Evolutionary conservation across 768 basidiomycete species (phyloP), one percentile per base, ranked within the genome.

Genomic region (Ramaria sp.): DNA sequence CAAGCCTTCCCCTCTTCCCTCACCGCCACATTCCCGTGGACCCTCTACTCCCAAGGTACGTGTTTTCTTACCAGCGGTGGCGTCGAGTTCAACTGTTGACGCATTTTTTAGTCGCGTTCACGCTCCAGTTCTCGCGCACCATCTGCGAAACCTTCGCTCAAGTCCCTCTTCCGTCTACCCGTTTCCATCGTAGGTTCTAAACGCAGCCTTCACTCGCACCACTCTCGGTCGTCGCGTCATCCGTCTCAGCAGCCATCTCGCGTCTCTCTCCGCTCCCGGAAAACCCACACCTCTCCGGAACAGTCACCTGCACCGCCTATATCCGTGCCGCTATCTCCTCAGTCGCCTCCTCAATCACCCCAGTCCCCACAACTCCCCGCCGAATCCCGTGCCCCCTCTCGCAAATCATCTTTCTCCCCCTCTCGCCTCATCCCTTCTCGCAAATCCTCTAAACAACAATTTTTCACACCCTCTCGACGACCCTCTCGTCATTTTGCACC

Each of bases 381-480:
- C 48, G 17, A 57, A 34, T 27, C 55, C 30, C 19, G 45, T 11
- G 22, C 19, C 12, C 55, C 27, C 7, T 57, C 55, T 34, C 45
- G 55, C 11, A 57, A 57, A 49, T 33, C 55, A n/a, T 57, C 55
- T 19, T 34, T 50, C 19, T 45, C 43, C 19, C 47, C 31, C n/a
- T 48, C 34, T 27, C 47, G 30, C 27, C 33, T 39, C 19, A 34
- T 45, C 13, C 53, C 53, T 15, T 57, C 55, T 11, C 45, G 55
- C 13, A 57, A 57, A 50, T 22, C 55, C 11, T 57, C 55, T 30
- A 57, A 50, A 34, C 47, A 30, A 24, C 55, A 49, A 15, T 34
- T 57, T 27, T 57, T 57, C 46, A 48, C 45, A 34, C 55, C 55
- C n/a, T 57, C 55, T 38, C 48, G 34, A 24, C 45, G 48, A 15